Evolutionary conservation across 805 yeast species (phyloP), one percentile per base, ranked within the genome.

Genomic region (Starmerella khaoyaiensis): DNA sequence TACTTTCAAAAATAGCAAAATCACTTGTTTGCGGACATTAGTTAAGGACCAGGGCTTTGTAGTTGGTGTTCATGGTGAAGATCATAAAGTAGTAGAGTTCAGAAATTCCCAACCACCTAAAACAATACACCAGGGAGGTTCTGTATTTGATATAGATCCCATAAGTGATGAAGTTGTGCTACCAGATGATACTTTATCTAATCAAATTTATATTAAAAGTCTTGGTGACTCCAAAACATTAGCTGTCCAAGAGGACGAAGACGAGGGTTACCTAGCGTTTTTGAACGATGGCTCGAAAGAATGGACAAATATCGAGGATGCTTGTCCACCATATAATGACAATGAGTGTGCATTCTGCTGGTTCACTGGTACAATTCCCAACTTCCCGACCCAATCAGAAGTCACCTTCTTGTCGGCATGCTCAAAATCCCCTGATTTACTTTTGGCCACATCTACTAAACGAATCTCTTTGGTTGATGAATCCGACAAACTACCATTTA

Each of bases 281-380:
- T 7, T 34, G 15, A 14, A n/a, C 14, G 20, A 11, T 25, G 31
- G 27, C 10, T 22, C 28, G 12, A 17, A 18, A 21, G 20, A 10
- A 14, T 9, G 15, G 40, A 28, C 15, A 16, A 25, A 21, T 16
- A 27, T 39, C 16, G 40, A 40, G 4, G 51, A 47, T 5, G 45
- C 44, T 1, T 43, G 48, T 21, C 40, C 48, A 3, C 45, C 51
- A 1, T 47, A 33, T 28, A 51, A 43, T 23, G 42, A 47, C 29
- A 35, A 29, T 1, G 11, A 23, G 4, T 30, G 40, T 3, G 21
- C 25, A 5, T 35, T 41, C 3, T 29, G 34, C 10, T 50, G 50
- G 49, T 46, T 41, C 31, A 5, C 28, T 10, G 31, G 25, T 10
- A 24, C 28, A 10, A 15, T 38, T 8, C 24, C 28, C 2, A 21